Evolutionary conservation across 192 early-diverging fungal genomes (phyloP).

Genomic region (Tieghemiomyces parasiticus): DNA sequence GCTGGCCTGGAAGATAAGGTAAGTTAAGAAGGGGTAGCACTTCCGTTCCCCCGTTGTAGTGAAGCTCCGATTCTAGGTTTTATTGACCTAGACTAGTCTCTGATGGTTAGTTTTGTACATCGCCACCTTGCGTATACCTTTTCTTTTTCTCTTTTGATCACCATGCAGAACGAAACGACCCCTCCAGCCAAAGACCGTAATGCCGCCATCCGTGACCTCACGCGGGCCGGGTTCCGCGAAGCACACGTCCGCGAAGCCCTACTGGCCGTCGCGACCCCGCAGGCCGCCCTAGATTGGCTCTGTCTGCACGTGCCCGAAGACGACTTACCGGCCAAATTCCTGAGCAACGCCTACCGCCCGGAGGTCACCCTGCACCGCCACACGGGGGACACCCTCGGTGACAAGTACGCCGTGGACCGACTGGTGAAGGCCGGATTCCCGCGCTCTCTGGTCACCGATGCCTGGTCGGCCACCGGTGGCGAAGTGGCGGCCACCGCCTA

Average conservation of each 20-base stretch:
- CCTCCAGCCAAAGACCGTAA: too few relatives aligned
- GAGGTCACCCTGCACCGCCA: background rate
- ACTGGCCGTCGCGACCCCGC: slow-evolving; percentile 28
- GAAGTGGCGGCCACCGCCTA: slow-evolving; percentile 24
- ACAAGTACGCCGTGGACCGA: slow-evolving; percentile 26
- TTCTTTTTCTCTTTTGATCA: too few relatives aligned
- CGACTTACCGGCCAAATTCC: slow-evolving; percentile 31
- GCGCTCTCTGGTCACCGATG: slow-evolving; percentile 25
- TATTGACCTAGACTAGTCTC: too few relatives aligned
- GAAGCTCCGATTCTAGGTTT: too few relatives aligned
- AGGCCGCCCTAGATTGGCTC: slow-evolving; percentile 65
- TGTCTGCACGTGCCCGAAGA: slow-evolving; percentile 82
- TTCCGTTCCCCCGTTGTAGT: too few relatives aligned
- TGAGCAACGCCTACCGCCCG: slow-evolving; percentile 15
- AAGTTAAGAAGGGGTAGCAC: too few relatives aligned
- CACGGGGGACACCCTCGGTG: background rate
- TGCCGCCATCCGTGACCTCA: too few relatives aligned
- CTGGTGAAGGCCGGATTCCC: slow-evolving; percentile 43
- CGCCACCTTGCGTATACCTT: too few relatives aligned
- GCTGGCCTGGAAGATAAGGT: too few relatives aligned
- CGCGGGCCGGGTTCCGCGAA: slow-evolving; percentile 47
- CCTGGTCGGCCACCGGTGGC: slow-evolving; percentile 23
- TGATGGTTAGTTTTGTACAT: too few relatives aligned
- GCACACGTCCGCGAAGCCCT: slow-evolving; percentile 64
- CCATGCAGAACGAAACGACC: too few relatives aligned